A percentile compares a stretch with the other conserved stretches of the same genome.
Conservation (phyloP, 257 asterid genomes). For the Oldenlandia corymbosa region DNA sequence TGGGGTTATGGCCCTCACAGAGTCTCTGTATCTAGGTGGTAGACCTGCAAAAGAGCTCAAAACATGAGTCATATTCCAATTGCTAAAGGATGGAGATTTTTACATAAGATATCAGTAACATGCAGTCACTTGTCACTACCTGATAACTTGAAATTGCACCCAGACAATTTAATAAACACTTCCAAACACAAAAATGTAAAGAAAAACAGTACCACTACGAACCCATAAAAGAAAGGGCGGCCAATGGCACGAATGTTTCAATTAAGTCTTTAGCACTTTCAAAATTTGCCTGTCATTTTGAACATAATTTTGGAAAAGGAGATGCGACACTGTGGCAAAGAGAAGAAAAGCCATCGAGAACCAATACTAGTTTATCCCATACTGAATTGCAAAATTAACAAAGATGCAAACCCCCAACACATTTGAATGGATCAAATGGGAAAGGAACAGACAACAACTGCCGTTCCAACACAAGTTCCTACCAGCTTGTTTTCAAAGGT, state of each 20-base stretch:
- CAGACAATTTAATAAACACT: not conserved
- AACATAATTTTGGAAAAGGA: not conserved
- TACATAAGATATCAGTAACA: too few relatives aligned
- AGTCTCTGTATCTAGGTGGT: constrained; percentile 93
- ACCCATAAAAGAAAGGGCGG: not conserved
- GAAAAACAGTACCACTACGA: not conserved
- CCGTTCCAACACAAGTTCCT: not conserved
- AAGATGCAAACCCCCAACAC: too few relatives aligned
- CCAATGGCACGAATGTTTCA: not conserved
- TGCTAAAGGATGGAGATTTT: not conserved
- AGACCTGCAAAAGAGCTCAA: constrained; percentile 46
- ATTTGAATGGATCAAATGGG: not conserved
- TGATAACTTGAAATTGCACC: too few relatives aligned
- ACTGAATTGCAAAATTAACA: not conserved
- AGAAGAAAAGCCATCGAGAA: not conserved
- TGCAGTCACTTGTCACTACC: too few relatives aligned
- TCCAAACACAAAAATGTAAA: not conserved
- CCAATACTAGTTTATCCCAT: not conserved
- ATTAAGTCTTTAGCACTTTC: not conserved
- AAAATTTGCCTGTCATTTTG: not conserved
- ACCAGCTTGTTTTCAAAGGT: not conserved
- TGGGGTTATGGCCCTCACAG: constrained; percentile 95
- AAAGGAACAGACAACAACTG: not conserved
- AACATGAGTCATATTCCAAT: not conserved
- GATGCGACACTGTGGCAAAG: not conserved